These are phyloP conservation scores for Exophiala xenobiotica DNA, from an alignment of 2,329 filamentous ascomycete genomes.

Conservation along the genomic window DNA sequence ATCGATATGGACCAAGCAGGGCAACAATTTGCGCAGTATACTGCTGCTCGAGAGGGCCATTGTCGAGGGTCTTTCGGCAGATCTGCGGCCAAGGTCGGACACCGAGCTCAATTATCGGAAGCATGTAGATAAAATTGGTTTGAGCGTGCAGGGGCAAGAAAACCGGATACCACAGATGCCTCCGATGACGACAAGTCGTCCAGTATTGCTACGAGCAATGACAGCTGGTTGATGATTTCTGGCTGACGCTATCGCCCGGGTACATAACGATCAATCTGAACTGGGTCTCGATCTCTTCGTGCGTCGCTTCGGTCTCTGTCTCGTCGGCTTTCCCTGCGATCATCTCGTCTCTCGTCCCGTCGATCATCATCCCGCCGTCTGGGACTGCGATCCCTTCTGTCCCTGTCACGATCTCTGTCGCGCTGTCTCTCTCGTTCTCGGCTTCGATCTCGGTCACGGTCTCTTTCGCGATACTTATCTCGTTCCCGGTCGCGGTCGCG, in stretches of 20 bases:
- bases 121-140: constrained; percentile 84
- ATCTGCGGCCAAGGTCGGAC: constrained; percentile 66
- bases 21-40: constrained; percentile 74
- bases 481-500: constrained; percentile 26
- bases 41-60: constrained; percentile 72
- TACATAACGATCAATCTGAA: constrained; percentile 30
- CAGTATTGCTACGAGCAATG: constrained; percentile 7
- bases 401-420: constrained; percentile 23
- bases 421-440: constrained; percentile 13
- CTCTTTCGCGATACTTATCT: constrained; percentile 28
- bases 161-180: not conserved
- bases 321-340: constrained; percentile 18
- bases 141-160: constrained; percentile 35
- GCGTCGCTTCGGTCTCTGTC: constrained; percentile 17
- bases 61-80: constrained; percentile 68
- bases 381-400: constrained; percentile 20
- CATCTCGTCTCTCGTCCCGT: constrained; percentile 16
- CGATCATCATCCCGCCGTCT: constrained; percentile 22
- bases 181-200: constrained; percentile 2
- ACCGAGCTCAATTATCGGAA: constrained; percentile 71
- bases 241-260: constrained; percentile 20
- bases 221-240: not conserved
- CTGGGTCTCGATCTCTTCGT: constrained; percentile 20
- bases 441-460: constrained; percentile 25
- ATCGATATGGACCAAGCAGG: constrained; percentile 90